A percentile compares a stretch with the other conserved stretches of the same genome.
These are phyloP conservation scores for Olyra latifolia DNA, from an alignment of 176 grass and related monocot species.

Conservation along the genomic window DNA sequence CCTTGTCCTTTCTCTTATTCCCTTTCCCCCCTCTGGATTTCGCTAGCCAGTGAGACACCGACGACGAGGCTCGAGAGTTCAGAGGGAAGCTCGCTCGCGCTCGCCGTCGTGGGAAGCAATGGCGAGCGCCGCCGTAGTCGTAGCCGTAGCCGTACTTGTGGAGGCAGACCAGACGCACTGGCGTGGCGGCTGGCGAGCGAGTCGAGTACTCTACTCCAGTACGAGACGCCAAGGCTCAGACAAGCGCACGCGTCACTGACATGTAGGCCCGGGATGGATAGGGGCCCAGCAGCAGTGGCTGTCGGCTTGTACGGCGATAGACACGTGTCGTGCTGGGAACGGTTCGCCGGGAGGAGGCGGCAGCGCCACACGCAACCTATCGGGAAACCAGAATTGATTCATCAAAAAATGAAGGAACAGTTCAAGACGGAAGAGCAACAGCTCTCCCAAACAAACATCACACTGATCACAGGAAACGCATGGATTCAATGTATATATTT, in stretches of 20 bases:
- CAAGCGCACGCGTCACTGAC: background rate
- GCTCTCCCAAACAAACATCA: background rate
- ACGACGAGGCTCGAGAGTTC: background rate
- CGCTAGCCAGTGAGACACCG: background rate
- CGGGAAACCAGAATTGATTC: background rate
- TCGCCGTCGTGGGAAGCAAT: slow-evolving; percentile 13
- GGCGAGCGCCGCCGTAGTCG: slow-evolving; percentile 11
- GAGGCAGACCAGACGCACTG: no score
- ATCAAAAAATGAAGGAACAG: no score
- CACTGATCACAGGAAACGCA: background rate
- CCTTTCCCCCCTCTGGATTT: background rate
- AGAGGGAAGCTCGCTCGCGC: background rate
- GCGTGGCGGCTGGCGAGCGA: no score
- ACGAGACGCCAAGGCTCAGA: background rate
- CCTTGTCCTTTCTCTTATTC: background rate
- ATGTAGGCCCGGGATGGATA: background rate
- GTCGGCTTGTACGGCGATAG: background rate
- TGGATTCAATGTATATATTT: background rate
- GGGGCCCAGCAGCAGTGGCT: background rate
- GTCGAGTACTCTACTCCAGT: no score
- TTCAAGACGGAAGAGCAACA: no score
- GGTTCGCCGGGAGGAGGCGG: background rate
- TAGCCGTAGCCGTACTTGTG: background rate
- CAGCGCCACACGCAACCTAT: slow-evolving; percentile 47
- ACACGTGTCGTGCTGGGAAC: background rate